phyloP scores from a whole-genome alignment of 495 filamentous ascomycete genomes.

The Penicillium mononematosum region DNA sequence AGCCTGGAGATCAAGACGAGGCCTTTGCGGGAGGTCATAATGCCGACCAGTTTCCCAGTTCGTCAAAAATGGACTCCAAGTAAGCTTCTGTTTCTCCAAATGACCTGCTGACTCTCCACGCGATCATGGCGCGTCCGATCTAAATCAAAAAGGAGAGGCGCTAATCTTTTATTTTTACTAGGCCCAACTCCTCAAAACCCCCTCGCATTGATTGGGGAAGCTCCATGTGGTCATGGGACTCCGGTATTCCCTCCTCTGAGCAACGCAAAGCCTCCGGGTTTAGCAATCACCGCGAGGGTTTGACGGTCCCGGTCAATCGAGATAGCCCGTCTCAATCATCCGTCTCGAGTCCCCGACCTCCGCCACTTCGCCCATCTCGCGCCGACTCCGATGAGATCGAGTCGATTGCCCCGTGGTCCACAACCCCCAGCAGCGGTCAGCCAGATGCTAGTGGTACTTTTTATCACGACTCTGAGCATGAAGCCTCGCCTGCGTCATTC shows the following conservation, averaged over 20 bases:
- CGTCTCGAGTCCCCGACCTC: conserved; percentile 29
- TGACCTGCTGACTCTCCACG: not conserved
- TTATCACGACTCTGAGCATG: conserved; percentile 46
- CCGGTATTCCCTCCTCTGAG: conserved; percentile 47
- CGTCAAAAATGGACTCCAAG: conserved; percentile 34
- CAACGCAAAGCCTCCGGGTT: conserved; percentile 42
- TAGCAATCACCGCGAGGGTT: conserved; percentile 40
- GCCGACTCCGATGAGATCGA: conserved; percentile 33
- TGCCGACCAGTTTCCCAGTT: conserved; percentile 31
- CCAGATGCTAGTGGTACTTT: conserved; percentile 42
- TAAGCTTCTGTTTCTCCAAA: conserved; percentile 29
- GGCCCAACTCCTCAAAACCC: conserved; percentile 26
- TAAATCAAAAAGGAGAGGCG: not conserved
- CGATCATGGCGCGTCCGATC: not conserved
- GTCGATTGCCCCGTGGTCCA: conserved; percentile 38
- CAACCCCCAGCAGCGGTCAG: conserved; percentile 29
- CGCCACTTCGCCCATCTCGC: conserved; percentile 28
- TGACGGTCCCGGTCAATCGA: conserved; percentile 34
- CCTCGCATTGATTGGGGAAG: conserved; percentile 35
- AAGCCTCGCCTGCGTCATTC: conserved; percentile 61
- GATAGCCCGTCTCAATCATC: conserved; percentile 31
- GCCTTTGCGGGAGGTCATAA: conserved; percentile 32
- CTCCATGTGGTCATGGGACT: conserved; percentile 46
- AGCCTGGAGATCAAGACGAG: conserved; percentile 21
- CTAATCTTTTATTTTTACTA: conserved; percentile 16